A percentile compares a stretch with the other conserved stretches of the same genome.
phyloP scores from a whole-genome alignment of 257 asterid species.

The Solanum chiquidenum region DNA sequence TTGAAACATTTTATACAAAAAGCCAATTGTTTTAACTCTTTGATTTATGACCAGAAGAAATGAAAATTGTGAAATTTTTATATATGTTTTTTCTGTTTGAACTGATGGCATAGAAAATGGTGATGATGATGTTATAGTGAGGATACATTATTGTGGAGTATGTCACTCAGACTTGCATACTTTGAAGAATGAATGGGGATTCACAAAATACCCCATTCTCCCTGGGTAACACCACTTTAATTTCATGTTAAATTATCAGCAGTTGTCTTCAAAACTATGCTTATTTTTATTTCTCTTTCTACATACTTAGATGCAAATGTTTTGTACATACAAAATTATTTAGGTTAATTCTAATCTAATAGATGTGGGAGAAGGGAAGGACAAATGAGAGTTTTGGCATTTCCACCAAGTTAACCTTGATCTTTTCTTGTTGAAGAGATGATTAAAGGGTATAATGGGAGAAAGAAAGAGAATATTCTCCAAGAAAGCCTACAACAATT shows the following conservation, averaged over 20 bases:
- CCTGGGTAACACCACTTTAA: conserved; percentile 12
- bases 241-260: not conserved
- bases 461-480: not conserved
- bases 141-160: conserved; percentile 23
- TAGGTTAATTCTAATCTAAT: not conserved
- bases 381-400: not conserved
- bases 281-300: not conserved
- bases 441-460: not conserved
- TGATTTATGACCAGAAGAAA: not conserved
- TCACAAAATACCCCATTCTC: conserved; percentile 17
- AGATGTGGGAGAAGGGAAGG: not conserved
- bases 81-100: not conserved
- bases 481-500: not conserved
- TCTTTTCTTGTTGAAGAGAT: not conserved
- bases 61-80: not conserved
- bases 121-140: conserved; percentile 14
- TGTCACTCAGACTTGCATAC: conserved; percentile 23
- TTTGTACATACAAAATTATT: not conserved
- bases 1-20: not conserved
- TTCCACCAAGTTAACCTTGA: not conserved
- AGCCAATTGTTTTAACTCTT: not conserved
- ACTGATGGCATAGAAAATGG: conserved; percentile 13
- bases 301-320: not conserved
- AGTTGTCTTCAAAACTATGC: not conserved
- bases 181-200: conserved; percentile 23